Evolutionary conservation across 352 stramenopile genomes (phyloP).

Genomic region (Phytophthora niederhauseri): DNA sequence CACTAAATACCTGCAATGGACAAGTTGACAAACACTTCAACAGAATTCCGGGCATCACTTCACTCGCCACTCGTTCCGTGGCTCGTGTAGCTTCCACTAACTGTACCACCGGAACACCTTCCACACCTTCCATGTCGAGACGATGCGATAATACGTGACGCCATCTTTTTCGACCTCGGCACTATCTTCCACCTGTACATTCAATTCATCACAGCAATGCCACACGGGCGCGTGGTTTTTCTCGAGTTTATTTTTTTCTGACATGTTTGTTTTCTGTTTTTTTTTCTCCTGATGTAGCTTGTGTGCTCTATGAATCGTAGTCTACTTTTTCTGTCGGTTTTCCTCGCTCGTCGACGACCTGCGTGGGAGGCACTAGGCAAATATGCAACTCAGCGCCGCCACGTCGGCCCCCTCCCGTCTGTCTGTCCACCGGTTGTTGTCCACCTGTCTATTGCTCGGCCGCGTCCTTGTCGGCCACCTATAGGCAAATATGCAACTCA

Average conservation of each 20-base stretch:
- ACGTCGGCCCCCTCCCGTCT: background rate
- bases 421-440: conserved; percentile 6
- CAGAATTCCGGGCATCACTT: too few species aligned
- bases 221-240: conserved; percentile 1
- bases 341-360: conserved; percentile 7
- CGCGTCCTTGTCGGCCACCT: conserved; percentile 50
- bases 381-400: conserved; percentile 32
- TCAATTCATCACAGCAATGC: background rate
- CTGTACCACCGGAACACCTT: too few species aligned
- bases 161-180: too few species aligned
- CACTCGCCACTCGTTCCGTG: too few species aligned
- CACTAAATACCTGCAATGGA: too few species aligned
- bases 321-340: conserved; percentile 38
- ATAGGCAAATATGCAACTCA: conserved; percentile 34
- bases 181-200: too few species aligned
- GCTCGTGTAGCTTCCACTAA: too few species aligned
- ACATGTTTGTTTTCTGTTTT: conserved; percentile 11
- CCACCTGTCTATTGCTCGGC: conserved; percentile 28
- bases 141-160: too few species aligned
- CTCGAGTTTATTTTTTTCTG: conserved; percentile 23
- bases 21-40: too few species aligned
- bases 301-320: conserved; percentile 40
- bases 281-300: conserved; percentile 12
- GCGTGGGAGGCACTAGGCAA: conserved; percentile 20
- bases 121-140: too few species aligned